phyloP scores from a whole-genome alignment of 1,284 basidiomycete species.

The Tausonia pullulans region DNA sequence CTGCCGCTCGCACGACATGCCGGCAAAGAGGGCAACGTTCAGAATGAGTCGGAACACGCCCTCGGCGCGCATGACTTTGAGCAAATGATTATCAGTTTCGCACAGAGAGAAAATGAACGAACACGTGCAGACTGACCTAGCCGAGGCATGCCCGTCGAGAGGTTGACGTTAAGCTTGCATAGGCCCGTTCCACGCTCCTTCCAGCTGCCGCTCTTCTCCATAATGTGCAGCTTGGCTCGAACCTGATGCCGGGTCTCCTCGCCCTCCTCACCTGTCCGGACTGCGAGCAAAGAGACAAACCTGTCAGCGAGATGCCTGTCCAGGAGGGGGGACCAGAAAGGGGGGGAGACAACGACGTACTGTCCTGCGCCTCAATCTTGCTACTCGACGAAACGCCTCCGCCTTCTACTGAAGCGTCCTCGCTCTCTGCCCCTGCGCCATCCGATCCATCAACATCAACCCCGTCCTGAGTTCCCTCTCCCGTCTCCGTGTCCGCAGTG shows the following conservation, averaged over 20 bases:
- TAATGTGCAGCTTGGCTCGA: slow-evolving; percentile 70
- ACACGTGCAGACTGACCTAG: slow-evolving; percentile 42
- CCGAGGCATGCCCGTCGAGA: slow-evolving; percentile 59
- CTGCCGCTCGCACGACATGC: slow-evolving; percentile 63
- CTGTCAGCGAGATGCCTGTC: background rate
- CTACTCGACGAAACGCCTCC: background rate
- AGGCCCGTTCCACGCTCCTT: slow-evolving; percentile 78
- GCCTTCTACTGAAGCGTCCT: background rate
- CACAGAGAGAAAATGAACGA: slow-evolving; percentile 1
- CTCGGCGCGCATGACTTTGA: slow-evolving; percentile 84
- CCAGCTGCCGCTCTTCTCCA: slow-evolving; percentile 60
- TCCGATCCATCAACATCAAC: background rate
- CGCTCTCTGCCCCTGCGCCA: background rate
- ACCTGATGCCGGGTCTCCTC: slow-evolving; percentile 75
- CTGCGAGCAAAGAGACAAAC: slow-evolving; percentile 35
- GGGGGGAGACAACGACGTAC: background rate
- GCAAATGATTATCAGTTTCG: background rate
- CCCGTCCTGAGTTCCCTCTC: background rate
- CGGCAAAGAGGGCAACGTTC: slow-evolving; percentile 74
- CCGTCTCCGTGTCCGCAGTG: background rate
- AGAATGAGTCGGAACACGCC: slow-evolving; percentile 75
- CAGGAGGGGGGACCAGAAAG: background rate
- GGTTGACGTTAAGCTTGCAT: slow-evolving; percentile 66
- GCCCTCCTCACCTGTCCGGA: slow-evolving; percentile 81
- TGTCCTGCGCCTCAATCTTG: slow-evolving; percentile 6